phyloP scores from a whole-genome alignment of 2,329 filamentous ascomycete species.

The Stachybotrys chlorohalonatus region DNA sequence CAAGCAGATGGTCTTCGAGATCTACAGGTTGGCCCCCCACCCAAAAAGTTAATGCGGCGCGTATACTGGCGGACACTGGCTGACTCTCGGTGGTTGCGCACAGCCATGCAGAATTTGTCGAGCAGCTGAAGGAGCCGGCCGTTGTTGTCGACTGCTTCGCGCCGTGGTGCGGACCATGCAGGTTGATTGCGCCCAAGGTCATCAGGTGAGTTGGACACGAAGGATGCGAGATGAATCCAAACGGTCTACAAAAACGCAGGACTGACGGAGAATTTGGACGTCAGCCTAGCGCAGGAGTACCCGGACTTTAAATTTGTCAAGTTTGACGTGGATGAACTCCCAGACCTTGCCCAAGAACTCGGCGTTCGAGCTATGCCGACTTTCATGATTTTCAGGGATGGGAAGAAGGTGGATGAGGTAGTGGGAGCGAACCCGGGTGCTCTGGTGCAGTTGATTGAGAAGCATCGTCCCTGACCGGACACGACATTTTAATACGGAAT shows the following conservation, averaged over 20 bases:
- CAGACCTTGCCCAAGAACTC: slow-evolving; percentile 67
- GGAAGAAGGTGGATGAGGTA: slow-evolving; percentile 62
- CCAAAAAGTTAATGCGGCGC: background rate
- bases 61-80: background rate
- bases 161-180: slow-evolving; percentile 92
- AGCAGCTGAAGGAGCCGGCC: slow-evolving; percentile 49
- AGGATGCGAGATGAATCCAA: background rate
- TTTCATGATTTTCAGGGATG: slow-evolving; percentile 76
- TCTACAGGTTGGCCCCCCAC: slow-evolving; percentile 23
- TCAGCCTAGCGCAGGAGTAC: slow-evolving; percentile 26
- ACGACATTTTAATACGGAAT: no score
- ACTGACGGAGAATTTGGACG: background rate
- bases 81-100: background rate
- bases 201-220: slow-evolving; percentile 13
- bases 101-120: slow-evolving; percentile 20
- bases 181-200: slow-evolving; percentile 72
- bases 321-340: slow-evolving; percentile 79
- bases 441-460: slow-evolving; percentile 2
- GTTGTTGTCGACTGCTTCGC: slow-evolving; percentile 60
- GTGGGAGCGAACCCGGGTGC: slow-evolving; percentile 68
- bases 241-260: background rate
- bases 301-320: slow-evolving; percentile 70
- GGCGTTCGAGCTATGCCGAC: slow-evolving; percentile 88
- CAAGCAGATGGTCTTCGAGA: slow-evolving; percentile 36
- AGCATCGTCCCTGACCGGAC: background rate